phyloP scores from a whole-genome alignment of 768 basidiomycete species.

The Gloeopeniophorella convolvens region DNA sequence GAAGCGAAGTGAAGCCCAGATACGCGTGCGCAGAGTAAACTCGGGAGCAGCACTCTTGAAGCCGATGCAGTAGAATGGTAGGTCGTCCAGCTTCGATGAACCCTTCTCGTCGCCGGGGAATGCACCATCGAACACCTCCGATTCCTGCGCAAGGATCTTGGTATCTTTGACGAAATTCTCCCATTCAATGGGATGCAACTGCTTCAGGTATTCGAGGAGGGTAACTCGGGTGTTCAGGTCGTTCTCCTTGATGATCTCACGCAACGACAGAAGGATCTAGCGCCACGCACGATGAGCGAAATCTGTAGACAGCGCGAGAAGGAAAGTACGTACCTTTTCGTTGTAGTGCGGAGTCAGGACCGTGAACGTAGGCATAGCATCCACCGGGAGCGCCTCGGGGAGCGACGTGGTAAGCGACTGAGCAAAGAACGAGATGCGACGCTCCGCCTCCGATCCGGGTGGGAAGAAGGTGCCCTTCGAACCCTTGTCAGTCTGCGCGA shows the following conservation, averaged over 20 bases:
- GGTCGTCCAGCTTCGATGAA: slow-evolving; percentile 77
- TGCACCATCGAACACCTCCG: slow-evolving; percentile 74
- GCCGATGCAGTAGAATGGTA: slow-evolving; percentile 97
- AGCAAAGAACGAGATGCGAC: slow-evolving; percentile 97
- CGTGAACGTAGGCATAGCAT: slow-evolving; percentile 99
- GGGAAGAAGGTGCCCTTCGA: slow-evolving; percentile 91
- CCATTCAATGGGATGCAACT: slow-evolving; percentile 97
- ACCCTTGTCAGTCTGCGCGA: slow-evolving; percentile 86
- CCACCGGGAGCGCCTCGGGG: slow-evolving; percentile 89
- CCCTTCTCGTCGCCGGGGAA: slow-evolving; percentile 79
- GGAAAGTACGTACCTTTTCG: slow-evolving; percentile 63
- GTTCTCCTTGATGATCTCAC: slow-evolving; percentile 98
- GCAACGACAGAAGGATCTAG: slow-evolving; percentile 87
- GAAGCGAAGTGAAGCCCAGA: slow-evolving; percentile 98
- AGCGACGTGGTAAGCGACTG: slow-evolving; percentile 95
- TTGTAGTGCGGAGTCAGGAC: slow-evolving; percentile 98
- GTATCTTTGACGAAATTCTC: slow-evolving; percentile 99
- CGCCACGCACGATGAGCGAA: neutral
- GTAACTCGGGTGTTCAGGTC: slow-evolving; percentile 97
- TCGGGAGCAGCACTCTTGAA: slow-evolving; percentile 99
- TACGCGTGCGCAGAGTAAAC: slow-evolving; percentile 96
- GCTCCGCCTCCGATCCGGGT: slow-evolving; percentile 88
- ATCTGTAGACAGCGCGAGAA: neutral
- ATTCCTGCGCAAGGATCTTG: slow-evolving; percentile 97
- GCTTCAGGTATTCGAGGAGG: slow-evolving; percentile 95